A percentile compares a stretch with the other conserved stretches of the same genome.
Evolutionary conservation across 2,329 filamentous ascomycete species (phyloP).

Genomic region (Aureobasidium sp.): DNA sequence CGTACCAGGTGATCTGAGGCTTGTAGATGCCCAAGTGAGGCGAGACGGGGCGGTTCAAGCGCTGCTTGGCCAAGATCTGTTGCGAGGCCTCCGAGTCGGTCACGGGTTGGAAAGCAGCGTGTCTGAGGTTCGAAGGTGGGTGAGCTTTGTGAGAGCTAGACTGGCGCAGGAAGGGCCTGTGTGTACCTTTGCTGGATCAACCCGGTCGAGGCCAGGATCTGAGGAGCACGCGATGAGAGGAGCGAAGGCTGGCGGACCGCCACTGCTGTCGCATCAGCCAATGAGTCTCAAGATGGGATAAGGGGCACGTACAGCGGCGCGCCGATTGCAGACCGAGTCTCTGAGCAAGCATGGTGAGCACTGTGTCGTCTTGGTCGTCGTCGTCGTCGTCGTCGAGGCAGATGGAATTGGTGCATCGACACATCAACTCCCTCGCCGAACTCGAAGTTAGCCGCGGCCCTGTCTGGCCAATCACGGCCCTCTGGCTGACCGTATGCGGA

Average conservation of each 20-base stretch:
- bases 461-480: background rate
- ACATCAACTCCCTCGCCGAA: background rate
- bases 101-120: conserved; percentile 52
- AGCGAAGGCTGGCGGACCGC: conserved; percentile 41
- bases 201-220: conserved; percentile 35
- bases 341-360: conserved; percentile 38
- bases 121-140: conserved; percentile 23
- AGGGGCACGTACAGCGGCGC: conserved; percentile 32
- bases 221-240: conserved; percentile 38
- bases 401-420: background rate
- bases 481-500: background rate
- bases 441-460: background rate
- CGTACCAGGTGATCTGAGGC: conserved; percentile 78
- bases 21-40: conserved; percentile 85
- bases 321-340: conserved; percentile 39
- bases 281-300: background rate
- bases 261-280: conserved; percentile 28
- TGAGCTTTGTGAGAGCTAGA: conserved; percentile 19
- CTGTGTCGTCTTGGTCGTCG: background rate
- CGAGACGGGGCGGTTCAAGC: conserved; percentile 70
- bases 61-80: conserved; percentile 71
- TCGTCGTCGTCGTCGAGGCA: background rate
- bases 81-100: conserved; percentile 46
- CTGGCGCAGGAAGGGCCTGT: background rate
- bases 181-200: conserved; percentile 43